Percentiles rank a stretch among this genome's conserved stretches.
Evolutionary conservation across 345 rosid species (phyloP).

Genomic region (Moricandia moricandioides): DNA sequence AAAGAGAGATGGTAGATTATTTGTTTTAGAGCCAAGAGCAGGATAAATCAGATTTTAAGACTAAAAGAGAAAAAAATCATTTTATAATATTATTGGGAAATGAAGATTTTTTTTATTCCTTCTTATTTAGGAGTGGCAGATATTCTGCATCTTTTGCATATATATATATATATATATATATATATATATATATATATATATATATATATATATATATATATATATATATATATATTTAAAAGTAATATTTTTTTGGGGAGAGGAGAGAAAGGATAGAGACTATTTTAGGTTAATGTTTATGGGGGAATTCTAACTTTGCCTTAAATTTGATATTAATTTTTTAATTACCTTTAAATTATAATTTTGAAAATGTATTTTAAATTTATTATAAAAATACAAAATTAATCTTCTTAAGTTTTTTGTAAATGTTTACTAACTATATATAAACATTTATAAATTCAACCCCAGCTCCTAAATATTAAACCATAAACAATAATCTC

Average conservation of each 20-base stretch:
- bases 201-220: background rate
- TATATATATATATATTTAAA: background rate
- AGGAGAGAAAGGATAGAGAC: constrained; percentile 18
- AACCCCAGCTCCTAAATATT: no score
- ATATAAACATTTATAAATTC: no score
- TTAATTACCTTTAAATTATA: no score
- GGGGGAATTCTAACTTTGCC: no score
- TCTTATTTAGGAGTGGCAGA: constrained; percentile 21
- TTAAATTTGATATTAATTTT: no score
- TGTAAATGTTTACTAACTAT: no score
- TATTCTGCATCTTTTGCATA: constrained; percentile 13
- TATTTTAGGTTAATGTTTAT: constrained; percentile 32
- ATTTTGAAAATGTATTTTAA: no score
- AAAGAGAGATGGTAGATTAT: background rate
- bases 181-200: background rate
- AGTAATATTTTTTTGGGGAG: background rate
- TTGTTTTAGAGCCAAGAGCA: constrained; percentile 8
- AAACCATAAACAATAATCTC: no score
- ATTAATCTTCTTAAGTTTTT: no score
- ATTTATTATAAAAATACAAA: no score
- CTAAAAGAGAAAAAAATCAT: background rate
- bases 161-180: background rate
- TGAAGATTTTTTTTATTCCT: constrained; percentile 14
- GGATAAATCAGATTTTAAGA: constrained; percentile 20
- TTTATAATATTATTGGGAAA: constrained; percentile 24